Evolutionary conservation across 2,329 filamentous ascomycete genomes (phyloP).

Genomic region (Pyrenophora graminea): DNA sequence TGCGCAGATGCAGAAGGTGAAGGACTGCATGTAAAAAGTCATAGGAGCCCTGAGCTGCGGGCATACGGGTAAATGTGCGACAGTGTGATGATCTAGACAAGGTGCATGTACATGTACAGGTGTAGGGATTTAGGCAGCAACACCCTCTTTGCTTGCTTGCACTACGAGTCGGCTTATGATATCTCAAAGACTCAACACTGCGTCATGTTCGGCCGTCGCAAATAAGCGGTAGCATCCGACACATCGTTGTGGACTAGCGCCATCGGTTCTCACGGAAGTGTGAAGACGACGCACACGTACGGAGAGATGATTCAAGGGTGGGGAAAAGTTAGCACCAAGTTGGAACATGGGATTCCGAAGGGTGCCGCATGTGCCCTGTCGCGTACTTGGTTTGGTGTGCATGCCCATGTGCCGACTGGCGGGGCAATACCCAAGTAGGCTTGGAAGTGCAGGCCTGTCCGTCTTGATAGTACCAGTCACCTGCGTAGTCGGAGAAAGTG

Average conservation of each 20-base stretch:
- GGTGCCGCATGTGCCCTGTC: slow-evolving; percentile 17
- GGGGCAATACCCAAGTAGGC: slow-evolving; percentile 8
- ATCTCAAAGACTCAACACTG: too few species aligned
- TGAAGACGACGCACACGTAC: not conserved
- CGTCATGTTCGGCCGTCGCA: too few species aligned
- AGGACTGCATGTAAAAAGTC: slow-evolving; percentile 14
- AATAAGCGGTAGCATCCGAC: too few species aligned
- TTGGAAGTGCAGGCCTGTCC: slow-evolving; percentile 6
- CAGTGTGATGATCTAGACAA: slow-evolving; percentile 9
- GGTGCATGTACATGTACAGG: not conserved
- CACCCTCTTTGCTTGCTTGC: too few species aligned
- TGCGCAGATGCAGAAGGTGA: slow-evolving; percentile 60
- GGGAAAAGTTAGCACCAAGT: too few species aligned
- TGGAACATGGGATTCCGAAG: slow-evolving; percentile 7
- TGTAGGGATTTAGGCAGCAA: too few species aligned
- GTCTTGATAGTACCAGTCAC: slow-evolving; percentile 9
- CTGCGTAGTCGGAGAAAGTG: slow-evolving; percentile 5
- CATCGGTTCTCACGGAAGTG: not conserved
- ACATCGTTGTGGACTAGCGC: not conserved
- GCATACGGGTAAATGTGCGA: not conserved
- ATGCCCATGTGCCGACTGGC: slow-evolving; percentile 10
- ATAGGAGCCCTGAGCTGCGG: not conserved
- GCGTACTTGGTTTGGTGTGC: slow-evolving; percentile 8
- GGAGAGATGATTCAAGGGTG: not conserved
- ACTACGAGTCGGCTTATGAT: too few species aligned